Conservation (phyloP, 257 asterid genomes). For the Jacaranda copaia region DNA sequence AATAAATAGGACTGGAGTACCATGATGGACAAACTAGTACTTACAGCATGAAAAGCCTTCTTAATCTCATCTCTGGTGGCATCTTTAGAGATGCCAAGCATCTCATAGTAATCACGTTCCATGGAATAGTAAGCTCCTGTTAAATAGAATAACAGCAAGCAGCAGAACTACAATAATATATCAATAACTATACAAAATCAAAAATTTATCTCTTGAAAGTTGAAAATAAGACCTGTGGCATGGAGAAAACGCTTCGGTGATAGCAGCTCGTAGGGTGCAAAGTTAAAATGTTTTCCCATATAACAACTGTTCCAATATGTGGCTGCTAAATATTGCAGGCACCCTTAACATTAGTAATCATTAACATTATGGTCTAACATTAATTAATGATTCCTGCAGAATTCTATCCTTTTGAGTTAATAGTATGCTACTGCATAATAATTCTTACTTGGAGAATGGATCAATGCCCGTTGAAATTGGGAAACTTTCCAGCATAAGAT, state of each 20-base stretch:
- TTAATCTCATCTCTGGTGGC: constrained; percentile 81
- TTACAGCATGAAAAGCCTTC: constrained; percentile 85
- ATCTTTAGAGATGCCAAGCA: constrained; percentile 76
- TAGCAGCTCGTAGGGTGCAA: constrained; percentile 45
- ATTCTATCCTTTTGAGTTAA: neutral
- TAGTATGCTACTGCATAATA: neutral
- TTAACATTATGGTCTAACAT: neutral
- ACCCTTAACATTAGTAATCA: constrained; percentile 39
- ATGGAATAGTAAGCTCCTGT: constrained; percentile 58
- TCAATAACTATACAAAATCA: neutral
- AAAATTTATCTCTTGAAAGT: constrained; percentile 11
- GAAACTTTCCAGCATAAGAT: constrained; percentile 40
- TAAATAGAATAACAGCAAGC: constrained; percentile 26
- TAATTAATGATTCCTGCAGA: neutral
- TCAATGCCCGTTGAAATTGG: constrained; percentile 43
- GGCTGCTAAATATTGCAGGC: constrained; percentile 43
- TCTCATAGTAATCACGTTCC: constrained; percentile 71
- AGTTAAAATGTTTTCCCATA: constrained; percentile 40
- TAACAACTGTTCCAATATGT: constrained; percentile 41
- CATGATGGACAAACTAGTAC: constrained; percentile 40
- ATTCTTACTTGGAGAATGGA: constrained; percentile 60
- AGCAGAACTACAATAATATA: constrained; percentile 26
- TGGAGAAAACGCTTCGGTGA: constrained; percentile 64
- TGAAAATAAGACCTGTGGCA: constrained; percentile 67
- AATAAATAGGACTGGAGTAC: constrained; percentile 9